Evolutionary conservation across 202 grass and related monocot species (phyloP).

Genomic region (Elaeis oleifera): DNA sequence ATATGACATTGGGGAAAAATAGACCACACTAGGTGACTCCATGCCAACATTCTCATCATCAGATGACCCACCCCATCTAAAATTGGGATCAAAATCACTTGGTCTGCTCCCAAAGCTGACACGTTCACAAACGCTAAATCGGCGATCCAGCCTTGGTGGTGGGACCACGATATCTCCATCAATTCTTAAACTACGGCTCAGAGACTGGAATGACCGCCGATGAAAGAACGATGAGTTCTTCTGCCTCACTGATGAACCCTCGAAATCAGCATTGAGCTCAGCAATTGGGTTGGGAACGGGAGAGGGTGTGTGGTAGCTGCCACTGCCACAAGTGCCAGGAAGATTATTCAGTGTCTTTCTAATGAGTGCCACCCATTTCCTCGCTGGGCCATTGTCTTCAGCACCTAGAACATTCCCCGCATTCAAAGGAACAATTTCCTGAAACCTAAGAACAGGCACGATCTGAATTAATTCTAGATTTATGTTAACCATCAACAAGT

Average conservation of each 20-base stretch:
- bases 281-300: conserved; percentile 69
- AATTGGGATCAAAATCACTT: conserved; percentile 58
- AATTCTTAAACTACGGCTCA: conserved; percentile 80
- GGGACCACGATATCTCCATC: conserved; percentile 35
- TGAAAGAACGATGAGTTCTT: conserved; percentile 55
- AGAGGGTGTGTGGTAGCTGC: conserved; percentile 50
- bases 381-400: conserved; percentile 83
- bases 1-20: conserved; percentile 52
- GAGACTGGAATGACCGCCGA: conserved; percentile 75
- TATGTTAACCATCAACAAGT: too few species aligned
- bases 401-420: conserved; percentile 95
- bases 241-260: conserved; percentile 48
- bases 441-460: conserved; percentile 48
- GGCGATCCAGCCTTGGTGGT: conserved; percentile 60
- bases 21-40: conserved; percentile 27
- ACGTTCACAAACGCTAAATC: conserved; percentile 73
- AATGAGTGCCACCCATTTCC: conserved; percentile 85
- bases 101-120: conserved; percentile 46
- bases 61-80: conserved; percentile 41
- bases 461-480: conserved; percentile 3
- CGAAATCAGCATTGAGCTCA: conserved; percentile 87
- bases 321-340: conserved; percentile 32
- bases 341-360: conserved; percentile 68
- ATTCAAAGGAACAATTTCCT: conserved; percentile 98
- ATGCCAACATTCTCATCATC: conserved; percentile 47